phyloP scores from a whole-genome alignment of 1,284 basidiomycete genomes.

The Tylopilus orsonianus region DNA sequence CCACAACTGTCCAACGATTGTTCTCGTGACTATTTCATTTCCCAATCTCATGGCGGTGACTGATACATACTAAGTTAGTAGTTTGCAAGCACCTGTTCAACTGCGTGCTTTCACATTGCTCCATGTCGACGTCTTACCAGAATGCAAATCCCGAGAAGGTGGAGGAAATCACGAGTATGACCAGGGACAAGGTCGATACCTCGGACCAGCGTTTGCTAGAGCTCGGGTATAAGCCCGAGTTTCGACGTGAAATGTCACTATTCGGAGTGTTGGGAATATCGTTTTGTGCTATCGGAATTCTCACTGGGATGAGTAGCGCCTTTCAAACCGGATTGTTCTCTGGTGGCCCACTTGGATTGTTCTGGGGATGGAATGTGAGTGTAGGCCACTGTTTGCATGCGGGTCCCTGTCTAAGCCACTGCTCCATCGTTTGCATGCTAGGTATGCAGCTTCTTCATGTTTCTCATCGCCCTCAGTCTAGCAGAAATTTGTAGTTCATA shows the following conservation, averaged over 20 bases:
- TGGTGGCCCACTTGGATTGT: conserved; percentile 57
- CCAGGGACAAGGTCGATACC: conserved; percentile 5
- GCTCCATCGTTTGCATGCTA: conserved; percentile 17
- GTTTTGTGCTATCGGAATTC: conserved; percentile 59
- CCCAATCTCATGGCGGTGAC: background rate
- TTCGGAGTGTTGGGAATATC: conserved; percentile 62
- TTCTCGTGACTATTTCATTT: conserved; percentile 11
- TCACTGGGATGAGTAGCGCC: conserved; percentile 59
- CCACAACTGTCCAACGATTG: conserved; percentile 12
- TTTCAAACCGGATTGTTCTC: conserved; percentile 61
- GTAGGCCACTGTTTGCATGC: background rate
- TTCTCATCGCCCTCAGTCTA: conserved; percentile 54
- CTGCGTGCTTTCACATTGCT: background rate
- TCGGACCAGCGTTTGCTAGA: conserved; percentile 49
- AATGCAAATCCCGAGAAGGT: conserved; percentile 11
- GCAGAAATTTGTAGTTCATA: conserved; percentile 63
- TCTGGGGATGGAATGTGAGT: conserved; percentile 67
- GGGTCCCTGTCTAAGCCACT: background rate
- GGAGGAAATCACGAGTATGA: conserved; percentile 8
- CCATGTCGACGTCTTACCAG: conserved; percentile 14
- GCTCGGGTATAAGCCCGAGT: conserved; percentile 55
- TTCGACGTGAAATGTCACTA: conserved; percentile 57
- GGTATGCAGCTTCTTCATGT: conserved; percentile 62
- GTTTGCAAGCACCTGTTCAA: too few relatives aligned
- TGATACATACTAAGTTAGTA: too few relatives aligned